A percentile compares a stretch with the other conserved stretches of the same genome.
Conservation (phyloP, 2,329 filamentous ascomycete species). For the Pezicula radicicola region DNA sequence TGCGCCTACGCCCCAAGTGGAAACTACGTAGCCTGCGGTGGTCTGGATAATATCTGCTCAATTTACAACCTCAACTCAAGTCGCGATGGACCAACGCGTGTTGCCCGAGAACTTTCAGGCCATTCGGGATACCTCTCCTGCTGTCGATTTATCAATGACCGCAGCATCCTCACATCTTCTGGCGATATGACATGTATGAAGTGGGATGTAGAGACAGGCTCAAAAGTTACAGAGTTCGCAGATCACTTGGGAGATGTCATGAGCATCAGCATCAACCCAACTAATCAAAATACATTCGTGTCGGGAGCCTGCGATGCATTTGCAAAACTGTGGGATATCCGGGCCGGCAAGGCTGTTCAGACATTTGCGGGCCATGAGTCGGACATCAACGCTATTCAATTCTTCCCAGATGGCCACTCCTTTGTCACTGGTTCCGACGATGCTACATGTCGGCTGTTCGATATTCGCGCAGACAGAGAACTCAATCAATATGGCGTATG, state of each 20-base stretch:
- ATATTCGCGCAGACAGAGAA: constrained; percentile 90
- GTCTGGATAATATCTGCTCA: constrained; percentile 98
- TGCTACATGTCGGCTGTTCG: constrained; percentile 93
- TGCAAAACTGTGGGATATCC: constrained; percentile 98
- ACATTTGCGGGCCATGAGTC: constrained; percentile 98
- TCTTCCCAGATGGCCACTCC: constrained; percentile 98
- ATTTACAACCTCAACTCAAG: constrained; percentile 97
- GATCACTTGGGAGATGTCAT: constrained; percentile 98
- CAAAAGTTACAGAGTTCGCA: constrained; percentile 96
- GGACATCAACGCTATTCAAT: constrained; percentile 99
- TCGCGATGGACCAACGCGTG: constrained; percentile 93
- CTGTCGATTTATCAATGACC: constrained; percentile 98
- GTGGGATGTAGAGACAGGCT: constrained; percentile 98
- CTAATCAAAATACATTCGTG: constrained; percentile 98
- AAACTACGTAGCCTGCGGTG: constrained; percentile 97
- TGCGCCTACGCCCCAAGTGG: constrained; percentile 98
- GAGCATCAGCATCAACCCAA: constrained; percentile 99
- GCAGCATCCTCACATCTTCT: constrained; percentile 94
- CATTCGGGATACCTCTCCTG: constrained; percentile 97
- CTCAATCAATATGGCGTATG: constrained; percentile 66
- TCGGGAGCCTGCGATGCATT: constrained; percentile 99
- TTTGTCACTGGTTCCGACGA: constrained; percentile 98
- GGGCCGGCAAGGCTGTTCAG: constrained; percentile 96
- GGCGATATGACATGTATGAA: constrained; percentile 99
- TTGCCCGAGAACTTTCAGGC: constrained; percentile 91